Base-by-base conservation (phyloP, 768 basidiomycete genomes). In the Naematelia aurantialba region DNA sequence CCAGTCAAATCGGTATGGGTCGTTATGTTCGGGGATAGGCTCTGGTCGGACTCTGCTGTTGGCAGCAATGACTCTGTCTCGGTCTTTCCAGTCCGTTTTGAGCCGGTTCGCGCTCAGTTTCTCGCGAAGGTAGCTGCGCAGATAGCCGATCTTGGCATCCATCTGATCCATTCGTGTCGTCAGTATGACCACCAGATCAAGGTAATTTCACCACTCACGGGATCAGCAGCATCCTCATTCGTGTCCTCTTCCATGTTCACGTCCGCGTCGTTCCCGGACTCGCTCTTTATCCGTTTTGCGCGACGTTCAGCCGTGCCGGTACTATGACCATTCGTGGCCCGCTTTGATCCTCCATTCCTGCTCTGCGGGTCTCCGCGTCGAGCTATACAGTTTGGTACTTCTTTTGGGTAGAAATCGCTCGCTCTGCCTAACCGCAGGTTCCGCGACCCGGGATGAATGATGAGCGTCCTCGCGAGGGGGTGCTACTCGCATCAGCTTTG, bases 41-140 rank as follows among this genome's bases (percentile, higher is more conserved):
- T 93, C 89, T 1, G 90, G 87, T 70, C 85, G 84, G 74, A 91
- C 89, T 60, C 86, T 85, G 59, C 85, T 84, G 70, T 94, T 96
- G 76, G 87, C 91, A 25, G 63, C 63, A 45, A 56, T 66, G 50
- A 66, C 69, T 51, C 63, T 59, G 34, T 55, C 60, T n/a, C 66
- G 68, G 46, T 62, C 70, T 55, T 54, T 56, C 61, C 58, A 64
- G 11, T 68, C 70, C 31, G 69, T 68, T 25, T 74, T 75, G 81
- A 86, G 22, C 85, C 90, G 55, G 85, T 87, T 53, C 82, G 62
- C 61, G 12, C 74, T 63, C 63, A 81, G 61, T 56, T 60, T 56
- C 26, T 78, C 66, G 12, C 69, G 54, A 14, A 81, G 68, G 19
- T 76, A 77, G 2, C 71, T 74, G 52, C 78, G 63, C n/a, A 81